A percentile compares a stretch with the other conserved stretches of the same genome.
Conservation (phyloP, 176 grass and related monocot genomes). For the Oryza brachyantha region DNA sequence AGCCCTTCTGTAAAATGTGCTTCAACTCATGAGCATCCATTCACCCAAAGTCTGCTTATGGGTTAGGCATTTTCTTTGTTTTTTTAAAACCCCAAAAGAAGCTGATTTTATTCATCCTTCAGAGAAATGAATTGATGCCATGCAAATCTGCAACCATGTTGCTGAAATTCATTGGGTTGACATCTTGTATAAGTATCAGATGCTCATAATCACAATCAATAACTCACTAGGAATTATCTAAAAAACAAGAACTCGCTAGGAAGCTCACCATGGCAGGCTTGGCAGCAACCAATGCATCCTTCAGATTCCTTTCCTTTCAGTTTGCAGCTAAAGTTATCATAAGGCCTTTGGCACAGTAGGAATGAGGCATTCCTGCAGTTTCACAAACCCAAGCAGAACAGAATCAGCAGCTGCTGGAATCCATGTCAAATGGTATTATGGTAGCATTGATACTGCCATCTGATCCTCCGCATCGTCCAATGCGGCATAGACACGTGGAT, state of each 20-base stretch:
- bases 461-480: neutral
- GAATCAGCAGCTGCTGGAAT: slow-evolving; percentile 11
- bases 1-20: slow-evolving; percentile 56
- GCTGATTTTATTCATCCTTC: slow-evolving; percentile 1
- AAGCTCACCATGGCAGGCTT: slow-evolving; percentile 22
- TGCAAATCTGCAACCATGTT: slow-evolving; percentile 1
- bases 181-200: slow-evolving; percentile 37
- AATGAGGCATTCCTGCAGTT: slow-evolving; percentile 6
- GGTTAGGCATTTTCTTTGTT: neutral
- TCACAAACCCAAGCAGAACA: neutral
- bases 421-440: neutral
- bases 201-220: slow-evolving; percentile 26
- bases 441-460: neutral
- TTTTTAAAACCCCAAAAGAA: neutral
- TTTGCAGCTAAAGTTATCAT: neutral
- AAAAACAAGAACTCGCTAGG: slow-evolving; percentile 24
- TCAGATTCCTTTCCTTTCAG: slow-evolving; percentile 22
- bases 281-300: slow-evolving; percentile 10
- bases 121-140: neutral
- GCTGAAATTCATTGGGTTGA: neutral
- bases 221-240: slow-evolving; percentile 35
- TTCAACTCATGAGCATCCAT: slow-evolving; percentile 19
- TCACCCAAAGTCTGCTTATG: slow-evolving; percentile 10
- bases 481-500: neutral
- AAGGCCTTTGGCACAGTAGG: neutral